A percentile compares a stretch with the other conserved stretches of the same genome.
Evolutionary conservation across 148 eudicot genomes (phyloP).

Genomic region (Fagopyrum homotropicum): DNA sequence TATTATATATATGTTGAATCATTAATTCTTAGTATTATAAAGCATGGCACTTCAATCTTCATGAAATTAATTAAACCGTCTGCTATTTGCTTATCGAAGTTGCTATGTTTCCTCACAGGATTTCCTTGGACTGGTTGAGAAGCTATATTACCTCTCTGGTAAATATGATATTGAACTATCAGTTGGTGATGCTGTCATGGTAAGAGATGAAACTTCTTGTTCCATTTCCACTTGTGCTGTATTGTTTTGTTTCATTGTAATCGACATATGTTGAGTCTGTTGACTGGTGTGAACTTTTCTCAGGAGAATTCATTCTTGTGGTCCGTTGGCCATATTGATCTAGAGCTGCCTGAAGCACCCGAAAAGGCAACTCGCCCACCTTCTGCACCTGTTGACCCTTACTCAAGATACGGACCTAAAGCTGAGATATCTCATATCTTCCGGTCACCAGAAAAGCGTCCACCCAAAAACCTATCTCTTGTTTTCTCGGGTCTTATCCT

Average conservation of each 20-base stretch:
- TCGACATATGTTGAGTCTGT: not conserved
- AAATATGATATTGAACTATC: constrained; percentile 68
- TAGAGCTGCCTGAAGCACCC: constrained; percentile 89
- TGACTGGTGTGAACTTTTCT: constrained; percentile 17
- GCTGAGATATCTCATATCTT: constrained; percentile 88
- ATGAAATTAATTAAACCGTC: not conserved
- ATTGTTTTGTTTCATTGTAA: no score
- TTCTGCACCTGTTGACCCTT: constrained; percentile 62
- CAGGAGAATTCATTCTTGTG: constrained; percentile 89
- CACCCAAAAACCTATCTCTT: constrained; percentile 66
- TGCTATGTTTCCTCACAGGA: constrained; percentile 10
- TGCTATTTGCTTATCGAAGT: not conserved
- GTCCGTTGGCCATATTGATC: constrained; percentile 64
- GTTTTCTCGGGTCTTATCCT: constrained; percentile 68
- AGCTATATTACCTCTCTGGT: constrained; percentile 84
- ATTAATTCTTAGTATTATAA: not conserved
- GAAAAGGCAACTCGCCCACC: constrained; percentile 89
- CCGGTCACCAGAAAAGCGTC: constrained; percentile 79
- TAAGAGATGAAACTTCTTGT: not conserved
- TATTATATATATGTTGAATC: not conserved
- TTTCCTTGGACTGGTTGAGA: constrained; percentile 86
- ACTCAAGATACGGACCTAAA: constrained; percentile 76
- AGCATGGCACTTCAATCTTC: not conserved
- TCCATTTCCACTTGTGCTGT: no score
- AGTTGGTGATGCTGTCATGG: constrained; percentile 63